Base-by-base conservation (phyloP, 495 filamentous ascomycete genomes). In the Penicillium longicatenatum region DNA sequence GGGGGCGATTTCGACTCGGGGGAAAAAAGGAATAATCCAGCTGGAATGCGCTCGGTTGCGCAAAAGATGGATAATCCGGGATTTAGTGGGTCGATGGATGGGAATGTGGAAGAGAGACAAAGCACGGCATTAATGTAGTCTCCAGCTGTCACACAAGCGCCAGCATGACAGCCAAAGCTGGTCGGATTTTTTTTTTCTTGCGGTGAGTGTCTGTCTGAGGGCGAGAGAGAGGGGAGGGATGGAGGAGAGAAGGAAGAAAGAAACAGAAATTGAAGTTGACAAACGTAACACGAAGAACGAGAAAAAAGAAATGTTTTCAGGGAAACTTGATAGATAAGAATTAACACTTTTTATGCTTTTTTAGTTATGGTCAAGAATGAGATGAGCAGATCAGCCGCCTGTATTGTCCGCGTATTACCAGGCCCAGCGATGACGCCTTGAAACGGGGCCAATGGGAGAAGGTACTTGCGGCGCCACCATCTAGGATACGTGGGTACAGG, bases 71-170 rank as follows among this genome's bases (percentile, higher is more conserved):
- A 64, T 59, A 63, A 63, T 61, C 60, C 57, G 73, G 61, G 66
- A 64, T 66, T 72, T 70, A 72, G 74, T 73, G 71, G 70, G 60
- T 67, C 67, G 62, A 70, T 64, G 60, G 61, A 69, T 72, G 70
- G 64, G 73, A 75, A 76, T 74, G 71, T 68, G 63, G 69, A 59
- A 54, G 64, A 75, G 65, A 71, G 69, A 75, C 71, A 64, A 70
- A 70, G 71, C 67, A 73, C 72, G 61, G 72, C 72, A 74, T 73
- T 72, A 74, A 44, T 60, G 37, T 39, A 68, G 68, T 66, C 64
- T 70, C 60, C 70, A 73, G 72, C 67, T 74, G 74, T 77, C 71
- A 75, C 73, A 77, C 74, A 72, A 65, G 62, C 68, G 70, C 63
- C 70, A 74, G 70, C 74, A 71, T 74, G 31, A 35, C 31, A 35